Percentiles rank a stretch among this genome's conserved stretches.
phyloP scores from a whole-genome alignment of 2,329 filamentous ascomycete species.

The Ophiocordyceps australis region DNA sequence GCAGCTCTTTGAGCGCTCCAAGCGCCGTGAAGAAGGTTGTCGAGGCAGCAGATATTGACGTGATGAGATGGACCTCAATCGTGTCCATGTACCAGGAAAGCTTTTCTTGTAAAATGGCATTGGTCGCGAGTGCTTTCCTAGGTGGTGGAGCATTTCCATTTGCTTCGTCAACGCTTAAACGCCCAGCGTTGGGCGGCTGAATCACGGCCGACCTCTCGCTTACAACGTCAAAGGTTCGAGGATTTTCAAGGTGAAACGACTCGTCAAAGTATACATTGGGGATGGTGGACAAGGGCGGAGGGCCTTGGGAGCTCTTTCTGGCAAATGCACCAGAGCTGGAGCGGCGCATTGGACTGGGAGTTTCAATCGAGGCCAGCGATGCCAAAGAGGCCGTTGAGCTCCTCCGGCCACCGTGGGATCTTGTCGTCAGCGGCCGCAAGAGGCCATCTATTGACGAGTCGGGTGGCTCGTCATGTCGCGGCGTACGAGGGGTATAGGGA shows the following conservation, averaged over 20 bases:
- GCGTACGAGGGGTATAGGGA: slow-evolving; percentile 18
- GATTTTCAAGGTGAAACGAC: slow-evolving; percentile 88
- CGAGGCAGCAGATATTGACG: slow-evolving; percentile 87
- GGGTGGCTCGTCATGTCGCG: slow-evolving; percentile 22
- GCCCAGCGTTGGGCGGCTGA: slow-evolving; percentile 37
- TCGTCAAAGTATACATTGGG: slow-evolving; percentile 89
- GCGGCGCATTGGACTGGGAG: slow-evolving; percentile 21
- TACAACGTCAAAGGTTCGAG: slow-evolving; percentile 87
- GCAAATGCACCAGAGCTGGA: slow-evolving; percentile 27
- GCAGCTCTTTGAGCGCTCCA: slow-evolving; percentile 76
- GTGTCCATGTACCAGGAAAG: slow-evolving; percentile 99
- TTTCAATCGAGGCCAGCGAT: slow-evolving; percentile 30
- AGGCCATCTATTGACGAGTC: slow-evolving; percentile 23
- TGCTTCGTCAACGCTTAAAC: slow-evolving; percentile 31
- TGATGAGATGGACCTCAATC: slow-evolving; percentile 90
- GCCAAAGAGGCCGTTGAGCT: slow-evolving; percentile 24
- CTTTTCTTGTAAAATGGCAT: slow-evolving; percentile 95
- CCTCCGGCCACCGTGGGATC: slow-evolving; percentile 10
- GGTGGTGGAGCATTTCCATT: slow-evolving; percentile 40
- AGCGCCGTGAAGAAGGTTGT: slow-evolving; percentile 92
- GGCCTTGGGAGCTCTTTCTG: slow-evolving; percentile 47
- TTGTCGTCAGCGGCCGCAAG: slow-evolving; percentile 23
- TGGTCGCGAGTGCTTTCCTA: slow-evolving; percentile 80
- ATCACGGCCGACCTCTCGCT: slow-evolving; percentile 95
- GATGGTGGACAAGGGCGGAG: slow-evolving; percentile 80